Evolutionary conservation across 169 alveolate species (phyloP).

Genomic region (Plasmodium fragile): DNA sequence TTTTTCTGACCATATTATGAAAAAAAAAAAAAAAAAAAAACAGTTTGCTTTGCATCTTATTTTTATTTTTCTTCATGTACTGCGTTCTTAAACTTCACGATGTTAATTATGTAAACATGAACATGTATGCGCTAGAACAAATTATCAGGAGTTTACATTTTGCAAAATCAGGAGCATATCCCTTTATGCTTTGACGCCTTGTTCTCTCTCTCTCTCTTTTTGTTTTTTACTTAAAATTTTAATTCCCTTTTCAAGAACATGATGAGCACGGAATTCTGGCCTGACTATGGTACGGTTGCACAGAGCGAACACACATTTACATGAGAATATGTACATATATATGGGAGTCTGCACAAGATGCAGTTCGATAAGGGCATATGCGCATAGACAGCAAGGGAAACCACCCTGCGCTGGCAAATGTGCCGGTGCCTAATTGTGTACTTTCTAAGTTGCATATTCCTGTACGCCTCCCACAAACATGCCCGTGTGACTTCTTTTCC

Average conservation of each 20-base stretch:
- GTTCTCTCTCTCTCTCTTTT: neutral
- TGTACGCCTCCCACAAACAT: neutral
- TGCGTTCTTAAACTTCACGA: neutral
- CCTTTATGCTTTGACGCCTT: neutral
- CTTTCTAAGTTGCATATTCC: neutral
- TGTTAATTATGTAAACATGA: slow-evolving; percentile 2
- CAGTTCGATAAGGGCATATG: neutral
- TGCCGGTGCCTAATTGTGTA: neutral
- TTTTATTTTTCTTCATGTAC: neutral
- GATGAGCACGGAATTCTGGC: slow-evolving; percentile 60
- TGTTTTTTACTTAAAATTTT: neutral
- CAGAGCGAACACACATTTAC: neutral
- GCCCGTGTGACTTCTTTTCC: neutral
- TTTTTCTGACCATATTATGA: neutral
- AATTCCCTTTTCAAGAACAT: neutral
- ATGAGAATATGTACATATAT: neutral
- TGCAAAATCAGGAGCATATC: neutral
- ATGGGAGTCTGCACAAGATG: neutral
- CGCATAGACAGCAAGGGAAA: neutral
- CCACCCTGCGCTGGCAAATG: neutral
- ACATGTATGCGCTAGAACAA: neutral
- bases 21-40: neutral
- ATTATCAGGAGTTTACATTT: neutral
- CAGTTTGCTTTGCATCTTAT: neutral
- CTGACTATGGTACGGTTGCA: slow-evolving; percentile 42